phyloP scores from a whole-genome alignment of 495 filamentous ascomycete genomes.

The Stereocaulon alpinum region DNA sequence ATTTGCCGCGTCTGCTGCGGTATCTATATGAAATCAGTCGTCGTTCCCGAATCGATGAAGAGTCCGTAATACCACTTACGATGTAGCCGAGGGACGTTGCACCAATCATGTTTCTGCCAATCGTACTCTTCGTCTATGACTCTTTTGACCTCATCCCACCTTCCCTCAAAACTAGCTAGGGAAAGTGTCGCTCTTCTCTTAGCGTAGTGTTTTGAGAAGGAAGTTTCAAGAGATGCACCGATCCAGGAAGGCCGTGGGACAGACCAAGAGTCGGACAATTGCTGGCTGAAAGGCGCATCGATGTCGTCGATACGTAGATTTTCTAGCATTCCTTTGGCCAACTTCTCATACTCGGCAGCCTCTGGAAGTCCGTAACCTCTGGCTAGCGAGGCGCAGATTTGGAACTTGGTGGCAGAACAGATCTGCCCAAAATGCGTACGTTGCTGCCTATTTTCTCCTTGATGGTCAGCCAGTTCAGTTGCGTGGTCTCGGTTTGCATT shows the following conservation, averaged over 20 bases:
- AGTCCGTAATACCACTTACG: background rate
- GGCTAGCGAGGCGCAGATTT: constrained; percentile 2
- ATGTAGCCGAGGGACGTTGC: background rate
- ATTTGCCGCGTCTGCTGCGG: background rate
- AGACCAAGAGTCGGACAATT: constrained; percentile 5
- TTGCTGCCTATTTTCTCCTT: background rate
- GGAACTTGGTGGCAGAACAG: constrained; percentile 2
- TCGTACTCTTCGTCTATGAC: constrained; percentile 7
- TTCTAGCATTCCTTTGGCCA: background rate
- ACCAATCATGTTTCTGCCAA: constrained; percentile 5
- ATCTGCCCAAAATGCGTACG: constrained; percentile 9
- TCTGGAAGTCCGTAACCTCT: background rate
- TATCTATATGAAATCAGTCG: background rate
- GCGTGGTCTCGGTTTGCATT: constrained; percentile 11
- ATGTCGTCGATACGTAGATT: background rate
- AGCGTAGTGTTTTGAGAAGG: background rate
- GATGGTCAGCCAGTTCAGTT: constrained; percentile 2
- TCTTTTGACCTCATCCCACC: background rate
- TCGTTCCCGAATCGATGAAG: background rate
- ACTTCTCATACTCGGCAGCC: background rate
- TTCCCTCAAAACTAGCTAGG: background rate
- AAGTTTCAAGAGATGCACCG: background rate
- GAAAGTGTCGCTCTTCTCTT: background rate
- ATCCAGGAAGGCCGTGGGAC: constrained; percentile 6
- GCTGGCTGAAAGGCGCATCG: background rate